Conservation (phyloP, 345 rosid genomes). For the Schrenkiella parvula region DNA sequence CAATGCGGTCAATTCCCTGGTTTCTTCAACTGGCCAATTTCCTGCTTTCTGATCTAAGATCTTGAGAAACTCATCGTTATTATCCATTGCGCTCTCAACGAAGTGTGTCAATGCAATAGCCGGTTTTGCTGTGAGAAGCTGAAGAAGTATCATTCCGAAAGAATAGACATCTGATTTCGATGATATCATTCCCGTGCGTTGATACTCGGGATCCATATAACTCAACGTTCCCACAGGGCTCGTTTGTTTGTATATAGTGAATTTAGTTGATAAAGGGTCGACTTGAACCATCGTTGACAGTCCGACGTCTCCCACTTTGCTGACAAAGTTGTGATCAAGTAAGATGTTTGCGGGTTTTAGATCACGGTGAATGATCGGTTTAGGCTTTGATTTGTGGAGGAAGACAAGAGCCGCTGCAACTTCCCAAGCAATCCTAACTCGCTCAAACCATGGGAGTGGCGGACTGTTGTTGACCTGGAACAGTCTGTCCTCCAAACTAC, state of each 20-base stretch:
- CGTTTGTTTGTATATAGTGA: constrained; percentile 49
- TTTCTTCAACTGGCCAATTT: constrained; percentile 71
- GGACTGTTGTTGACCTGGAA: constrained; percentile 46
- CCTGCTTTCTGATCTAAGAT: constrained; percentile 73
- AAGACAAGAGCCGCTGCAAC: constrained; percentile 75
- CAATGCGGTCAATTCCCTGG: constrained; percentile 54
- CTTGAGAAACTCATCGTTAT: constrained; percentile 38
- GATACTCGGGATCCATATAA: constrained; percentile 93
- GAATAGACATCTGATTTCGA: constrained; percentile 83
- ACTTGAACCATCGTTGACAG: constrained; percentile 59
- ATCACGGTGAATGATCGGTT: constrained; percentile 83
- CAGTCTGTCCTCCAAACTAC: constrained; percentile 77
- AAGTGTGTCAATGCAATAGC: constrained; percentile 65
- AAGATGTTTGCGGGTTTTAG: constrained; percentile 91
- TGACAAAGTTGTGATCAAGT: constrained; percentile 72
- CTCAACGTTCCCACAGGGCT: constrained; percentile 78
- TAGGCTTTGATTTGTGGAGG: constrained; percentile 82
- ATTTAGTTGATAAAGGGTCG: constrained; percentile 36
- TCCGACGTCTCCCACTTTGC: constrained; percentile 94
- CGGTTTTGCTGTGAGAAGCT: constrained; percentile 73
- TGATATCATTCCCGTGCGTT: constrained; percentile 70
- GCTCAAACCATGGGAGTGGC: constrained; percentile 79
- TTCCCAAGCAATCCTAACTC: constrained; percentile 87
- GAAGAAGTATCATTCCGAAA: constrained; percentile 72
- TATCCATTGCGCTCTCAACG: constrained; percentile 61